Evolutionary conservation across 2,329 filamentous ascomycete species (phyloP), one percentile per base, ranked within the genome.

Genomic region (Aspergillus versicolor): DNA sequence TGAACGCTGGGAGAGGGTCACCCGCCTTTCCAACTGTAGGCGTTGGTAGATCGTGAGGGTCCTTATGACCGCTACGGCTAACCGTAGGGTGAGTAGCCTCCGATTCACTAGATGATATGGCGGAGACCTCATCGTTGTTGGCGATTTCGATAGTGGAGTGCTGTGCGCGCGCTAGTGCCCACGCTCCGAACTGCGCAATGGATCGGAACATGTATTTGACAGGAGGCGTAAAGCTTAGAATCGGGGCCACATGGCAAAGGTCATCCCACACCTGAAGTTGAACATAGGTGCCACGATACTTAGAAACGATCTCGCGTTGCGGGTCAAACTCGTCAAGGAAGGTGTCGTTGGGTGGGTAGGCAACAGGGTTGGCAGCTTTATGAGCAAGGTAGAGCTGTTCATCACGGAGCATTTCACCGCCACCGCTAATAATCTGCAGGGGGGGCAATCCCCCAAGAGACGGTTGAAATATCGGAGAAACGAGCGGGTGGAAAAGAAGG

Each of bases 241-340:
- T 97, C 1, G 93, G 91, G 0, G 89, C 88, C 5, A 96, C 92
- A 70, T 97, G 93, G 67, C 94, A 97, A 3, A 97, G 79, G 66
- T 96, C 90, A 57, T 97, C 93, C 92, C 93, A 97, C 1, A 97
- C 88, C 71, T 97, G 94, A 2, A 99, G 81, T 70, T 97, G 92
- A 0, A 97, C 93, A 65, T 96, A 85, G 0, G 94, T 99, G 0
- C 92, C 90, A 56, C 86, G 85, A 73, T 91, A 95, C 60, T 82
- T 86, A 37, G 81, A 77, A 15, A 94, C 67, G 12, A 72, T 75
- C 11, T 73, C 69, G 34, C 80, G 71, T 1, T 82, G 80, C 19
- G 81, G 81, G 27, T 88, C 87, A 58, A 82, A 79, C 38, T 88
- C 83, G 34, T 87, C 81, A 59, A 94, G 77, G 43, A 85, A 80